These are phyloP conservation scores for Russula sp. DNA, from an alignment of 768 basidiomycete genomes.

Conservation along the genomic window DNA sequence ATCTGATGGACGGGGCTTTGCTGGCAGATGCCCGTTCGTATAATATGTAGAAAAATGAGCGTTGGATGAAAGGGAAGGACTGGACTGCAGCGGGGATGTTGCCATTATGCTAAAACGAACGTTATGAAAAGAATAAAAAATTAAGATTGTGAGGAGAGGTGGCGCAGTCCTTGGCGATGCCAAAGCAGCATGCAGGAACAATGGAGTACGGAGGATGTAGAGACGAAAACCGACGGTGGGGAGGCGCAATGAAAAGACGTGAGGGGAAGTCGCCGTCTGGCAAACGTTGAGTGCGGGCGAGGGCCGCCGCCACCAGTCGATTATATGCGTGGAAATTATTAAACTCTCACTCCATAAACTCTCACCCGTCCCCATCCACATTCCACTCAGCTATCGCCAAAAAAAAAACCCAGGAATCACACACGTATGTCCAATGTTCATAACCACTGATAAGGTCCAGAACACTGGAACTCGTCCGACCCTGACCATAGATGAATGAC, in stretches of 20 bases:
- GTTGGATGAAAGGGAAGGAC: conserved; percentile 30
- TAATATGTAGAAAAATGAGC: conserved; percentile 26
- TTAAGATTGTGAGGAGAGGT: conserved; percentile 1
- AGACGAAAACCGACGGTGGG: not conserved
- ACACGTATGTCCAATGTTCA: not conserved
- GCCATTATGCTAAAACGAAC: conserved; percentile 25
- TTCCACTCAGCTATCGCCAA: not conserved
- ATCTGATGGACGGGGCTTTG: conserved; percentile 14
- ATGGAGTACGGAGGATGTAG: not conserved
- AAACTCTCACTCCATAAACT: no score
- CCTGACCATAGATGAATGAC: not conserved
- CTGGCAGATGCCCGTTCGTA: conserved; percentile 8
- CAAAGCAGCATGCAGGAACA: conserved; percentile 13
- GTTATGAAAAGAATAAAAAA: not conserved
- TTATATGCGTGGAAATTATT: conserved; percentile 12
- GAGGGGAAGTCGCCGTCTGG: not conserved
- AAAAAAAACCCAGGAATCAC: not conserved
- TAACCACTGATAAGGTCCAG: not conserved
- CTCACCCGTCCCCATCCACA: not conserved
- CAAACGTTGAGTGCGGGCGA: not conserved
- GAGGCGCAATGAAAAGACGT: conserved; percentile 2
- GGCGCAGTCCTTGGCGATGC: not conserved
- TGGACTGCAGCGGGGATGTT: conserved; percentile 18
- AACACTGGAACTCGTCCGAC: not conserved
- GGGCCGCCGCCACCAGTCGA: not conserved